Conservation (phyloP, 768 basidiomycete species). For the Termitomyces sp. region DNA sequence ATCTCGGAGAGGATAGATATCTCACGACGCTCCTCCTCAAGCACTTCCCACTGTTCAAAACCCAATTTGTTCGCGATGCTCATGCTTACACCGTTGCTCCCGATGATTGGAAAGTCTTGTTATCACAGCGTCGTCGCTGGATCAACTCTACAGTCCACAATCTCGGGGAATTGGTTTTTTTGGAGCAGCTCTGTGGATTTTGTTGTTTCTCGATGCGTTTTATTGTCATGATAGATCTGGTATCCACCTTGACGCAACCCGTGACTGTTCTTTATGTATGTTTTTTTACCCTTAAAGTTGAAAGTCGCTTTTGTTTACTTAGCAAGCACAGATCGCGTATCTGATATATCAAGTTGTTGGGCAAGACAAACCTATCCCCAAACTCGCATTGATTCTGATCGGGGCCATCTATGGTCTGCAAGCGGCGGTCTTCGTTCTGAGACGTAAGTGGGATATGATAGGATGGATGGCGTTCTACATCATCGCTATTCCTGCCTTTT, state of each 20-base stretch:
- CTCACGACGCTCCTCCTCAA: constrained; percentile 93
- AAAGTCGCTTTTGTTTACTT: constrained; percentile 3
- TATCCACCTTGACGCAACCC: constrained; percentile 82
- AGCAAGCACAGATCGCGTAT: constrained; percentile 64
- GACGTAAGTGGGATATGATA: constrained; percentile 98
- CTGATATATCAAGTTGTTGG: constrained; percentile 77
- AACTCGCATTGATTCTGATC: constrained; percentile 86
- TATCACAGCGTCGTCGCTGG: constrained; percentile 98
- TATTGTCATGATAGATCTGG: constrained; percentile 92
- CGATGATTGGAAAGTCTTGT: constrained; percentile 88
- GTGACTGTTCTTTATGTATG: constrained; percentile 84
- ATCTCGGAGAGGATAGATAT: constrained; percentile 99
- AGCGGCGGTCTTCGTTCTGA: constrained; percentile 84
- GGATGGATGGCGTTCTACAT: constrained; percentile 98
- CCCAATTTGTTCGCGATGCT: constrained; percentile 92
- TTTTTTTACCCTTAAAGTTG: neutral
- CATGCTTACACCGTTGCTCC: constrained; percentile 94
- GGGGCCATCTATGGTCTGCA: constrained; percentile 93
- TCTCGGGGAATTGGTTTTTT: constrained; percentile 85
- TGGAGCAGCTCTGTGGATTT: constrained; percentile 92
- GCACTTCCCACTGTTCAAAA: constrained; percentile 92
- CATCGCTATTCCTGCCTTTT: constrained; percentile 88
- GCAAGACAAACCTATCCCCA: constrained; percentile 63
- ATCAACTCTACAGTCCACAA: constrained; percentile 99
- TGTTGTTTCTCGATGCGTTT: constrained; percentile 99